phyloP scores from a whole-genome alignment of 306 rosid species.

The Pyrus pyrifolia region DNA sequence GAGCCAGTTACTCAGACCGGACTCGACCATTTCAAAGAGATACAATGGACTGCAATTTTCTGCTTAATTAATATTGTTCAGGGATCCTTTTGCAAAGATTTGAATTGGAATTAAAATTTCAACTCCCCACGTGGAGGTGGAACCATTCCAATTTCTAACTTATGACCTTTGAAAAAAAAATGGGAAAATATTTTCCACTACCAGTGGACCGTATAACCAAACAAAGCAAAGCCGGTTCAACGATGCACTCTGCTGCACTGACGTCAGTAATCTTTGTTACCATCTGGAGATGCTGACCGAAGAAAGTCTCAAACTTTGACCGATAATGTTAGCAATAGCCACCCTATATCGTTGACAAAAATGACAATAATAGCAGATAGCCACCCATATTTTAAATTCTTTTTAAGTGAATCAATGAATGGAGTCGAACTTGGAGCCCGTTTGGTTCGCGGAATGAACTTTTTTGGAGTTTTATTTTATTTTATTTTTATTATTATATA shows the following conservation, averaged over 20 bases:
- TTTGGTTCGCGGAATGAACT: too few species aligned
- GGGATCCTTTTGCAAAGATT: neutral
- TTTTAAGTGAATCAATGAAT: neutral
- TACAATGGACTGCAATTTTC: neutral
- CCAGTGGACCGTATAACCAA: slow-evolving; percentile 1
- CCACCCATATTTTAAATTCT: neutral
- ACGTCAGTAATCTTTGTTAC: neutral
- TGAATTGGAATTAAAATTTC: neutral
- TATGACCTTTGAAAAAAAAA: slow-evolving; percentile 10
- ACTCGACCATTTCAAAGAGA: neutral
- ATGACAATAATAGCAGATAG: neutral
- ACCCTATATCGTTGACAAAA: slow-evolving; percentile 1
- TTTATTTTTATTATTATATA: too few species aligned
- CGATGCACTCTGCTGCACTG: neutral
- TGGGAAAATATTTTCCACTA: neutral
- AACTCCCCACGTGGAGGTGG: neutral
- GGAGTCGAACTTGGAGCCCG: neutral
- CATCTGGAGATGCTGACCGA: neutral
- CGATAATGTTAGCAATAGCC: neutral
- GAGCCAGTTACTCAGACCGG: neutral
- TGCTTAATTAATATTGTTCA: neutral
- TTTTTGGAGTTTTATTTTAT: too few species aligned
- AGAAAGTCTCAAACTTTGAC: neutral
- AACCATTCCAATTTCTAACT: neutral
- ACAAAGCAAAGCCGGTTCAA: neutral